Evolutionary conservation across 352 stramenopile species (phyloP).

Genomic region (Phytopythium chamaehyphon): DNA sequence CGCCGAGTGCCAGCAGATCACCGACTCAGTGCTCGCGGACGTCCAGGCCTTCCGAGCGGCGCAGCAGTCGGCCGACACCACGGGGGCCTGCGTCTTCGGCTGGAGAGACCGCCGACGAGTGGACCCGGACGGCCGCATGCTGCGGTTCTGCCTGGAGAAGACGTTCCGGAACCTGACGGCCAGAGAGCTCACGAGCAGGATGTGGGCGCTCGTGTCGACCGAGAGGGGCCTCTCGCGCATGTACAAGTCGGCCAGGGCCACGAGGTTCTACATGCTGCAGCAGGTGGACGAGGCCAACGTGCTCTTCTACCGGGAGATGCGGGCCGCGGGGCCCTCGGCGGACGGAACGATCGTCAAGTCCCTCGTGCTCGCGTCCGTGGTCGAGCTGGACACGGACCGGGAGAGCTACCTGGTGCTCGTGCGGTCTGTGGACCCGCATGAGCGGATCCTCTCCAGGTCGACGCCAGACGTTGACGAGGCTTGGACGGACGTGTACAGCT

Average conservation of each 20-base stretch:
- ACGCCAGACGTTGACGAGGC: slow-evolving; percentile 18
- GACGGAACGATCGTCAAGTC: slow-evolving; percentile 41
- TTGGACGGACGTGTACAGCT: slow-evolving; percentile 63
- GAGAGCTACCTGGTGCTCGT: slow-evolving; percentile 59
- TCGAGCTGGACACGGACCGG: slow-evolving; percentile 39
- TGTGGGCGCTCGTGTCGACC: slow-evolving; percentile 61
- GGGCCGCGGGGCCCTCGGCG: slow-evolving; percentile 12
- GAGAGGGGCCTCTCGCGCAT: slow-evolving; percentile 50
- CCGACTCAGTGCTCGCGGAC: slow-evolving; percentile 37
- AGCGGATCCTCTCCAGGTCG: slow-evolving; percentile 13
- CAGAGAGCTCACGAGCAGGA: slow-evolving; percentile 31
- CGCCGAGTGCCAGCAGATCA: slow-evolving; percentile 43
- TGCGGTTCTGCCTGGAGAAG: slow-evolving; percentile 67
- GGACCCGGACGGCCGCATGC: slow-evolving; percentile 27
- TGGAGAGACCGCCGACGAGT: slow-evolving; percentile 53
- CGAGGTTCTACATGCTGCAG: slow-evolving; percentile 52
- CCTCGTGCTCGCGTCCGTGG: slow-evolving; percentile 46
- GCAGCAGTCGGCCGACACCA: slow-evolving; percentile 36
- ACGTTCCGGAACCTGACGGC: slow-evolving; percentile 39
- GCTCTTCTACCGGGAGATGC: slow-evolving; percentile 62
- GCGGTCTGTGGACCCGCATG: slow-evolving; percentile 42
- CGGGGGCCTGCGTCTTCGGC: slow-evolving; percentile 53
- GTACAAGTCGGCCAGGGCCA: slow-evolving; percentile 50
- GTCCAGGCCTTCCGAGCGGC: slow-evolving; percentile 33
- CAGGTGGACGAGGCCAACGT: slow-evolving; percentile 51